phyloP scores from a whole-genome alignment of 2,329 filamentous ascomycete species.

The Colletotrichum sp. region DNA sequence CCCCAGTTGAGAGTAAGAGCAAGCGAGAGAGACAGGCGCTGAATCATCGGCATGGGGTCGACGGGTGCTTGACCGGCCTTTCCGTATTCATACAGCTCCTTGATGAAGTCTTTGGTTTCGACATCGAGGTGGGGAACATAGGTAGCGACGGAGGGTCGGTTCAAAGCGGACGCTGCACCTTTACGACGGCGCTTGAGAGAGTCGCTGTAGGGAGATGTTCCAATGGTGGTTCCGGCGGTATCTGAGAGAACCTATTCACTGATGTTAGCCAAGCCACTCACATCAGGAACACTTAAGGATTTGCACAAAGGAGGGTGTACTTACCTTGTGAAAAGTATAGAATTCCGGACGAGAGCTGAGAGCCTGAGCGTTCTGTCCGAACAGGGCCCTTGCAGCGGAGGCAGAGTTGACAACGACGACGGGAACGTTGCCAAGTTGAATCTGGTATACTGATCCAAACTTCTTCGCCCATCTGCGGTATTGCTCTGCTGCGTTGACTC shows the following conservation, averaged over 20 bases:
- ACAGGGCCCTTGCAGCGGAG: slow-evolving; percentile 53
- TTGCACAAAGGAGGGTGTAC: rapidly evolving
- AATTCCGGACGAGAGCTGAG: slow-evolving; percentile 61
- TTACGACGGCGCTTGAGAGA: slow-evolving; percentile 68
- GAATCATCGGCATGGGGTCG: slow-evolving; percentile 73
- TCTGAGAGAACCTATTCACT: slow-evolving; percentile 60
- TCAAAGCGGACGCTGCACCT: slow-evolving; percentile 68
- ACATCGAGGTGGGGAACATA: slow-evolving; percentile 68
- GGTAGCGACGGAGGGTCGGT: slow-evolving; percentile 66
- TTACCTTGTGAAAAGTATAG: slow-evolving; percentile 64
- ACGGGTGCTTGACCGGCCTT: slow-evolving; percentile 57
- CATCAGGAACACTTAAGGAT: not conserved
- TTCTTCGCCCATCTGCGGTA: slow-evolving; percentile 59
- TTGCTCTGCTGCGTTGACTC: slow-evolving; percentile 59
- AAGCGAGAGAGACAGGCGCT: slow-evolving; percentile 66
- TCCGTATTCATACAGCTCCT: slow-evolving; percentile 64
- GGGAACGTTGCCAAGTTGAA: slow-evolving; percentile 62
- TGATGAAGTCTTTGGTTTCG: slow-evolving; percentile 67
- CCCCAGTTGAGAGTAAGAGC: slow-evolving; percentile 72
- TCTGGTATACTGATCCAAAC: slow-evolving; percentile 58
- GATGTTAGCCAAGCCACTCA: too few species aligned
- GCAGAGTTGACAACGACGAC: slow-evolving; percentile 62
- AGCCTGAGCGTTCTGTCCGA: slow-evolving; percentile 58
- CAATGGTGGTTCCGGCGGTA: slow-evolving; percentile 71
- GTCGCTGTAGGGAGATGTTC: slow-evolving; percentile 70